Evolutionary conservation across 2,329 filamentous ascomycete genomes (phyloP).

Genomic region (Hymenoscyphus repandus): DNA sequence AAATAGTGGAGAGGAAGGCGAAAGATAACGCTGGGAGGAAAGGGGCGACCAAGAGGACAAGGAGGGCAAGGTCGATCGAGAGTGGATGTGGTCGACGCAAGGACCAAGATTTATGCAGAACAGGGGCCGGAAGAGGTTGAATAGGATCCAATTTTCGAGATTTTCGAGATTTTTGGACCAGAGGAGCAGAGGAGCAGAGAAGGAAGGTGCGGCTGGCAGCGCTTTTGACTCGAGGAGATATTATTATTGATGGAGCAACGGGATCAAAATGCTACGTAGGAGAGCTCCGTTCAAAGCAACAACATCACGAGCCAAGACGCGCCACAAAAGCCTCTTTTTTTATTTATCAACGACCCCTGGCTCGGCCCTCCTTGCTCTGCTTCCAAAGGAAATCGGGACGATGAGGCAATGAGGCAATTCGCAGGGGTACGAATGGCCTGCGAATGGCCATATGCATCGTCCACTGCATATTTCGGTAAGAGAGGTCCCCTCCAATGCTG

Average conservation of each 20-base stretch:
- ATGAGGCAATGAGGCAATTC: neutral
- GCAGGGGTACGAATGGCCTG: no score
- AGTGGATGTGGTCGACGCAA: neutral
- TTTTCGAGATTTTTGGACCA: no score
- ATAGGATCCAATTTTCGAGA: neutral
- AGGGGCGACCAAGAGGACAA: neutral
- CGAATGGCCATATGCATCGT: neutral
- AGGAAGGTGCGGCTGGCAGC: neutral
- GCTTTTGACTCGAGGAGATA: neutral
- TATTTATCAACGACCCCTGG: neutral
- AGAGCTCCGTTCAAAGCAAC: neutral
- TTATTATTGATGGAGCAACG: neutral
- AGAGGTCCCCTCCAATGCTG: neutral
- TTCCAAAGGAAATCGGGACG: neutral
- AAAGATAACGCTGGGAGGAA: neutral
- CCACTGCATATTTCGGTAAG: neutral
- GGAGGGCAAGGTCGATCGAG: neutral
- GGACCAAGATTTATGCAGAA: neutral
- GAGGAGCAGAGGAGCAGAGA: neutral
- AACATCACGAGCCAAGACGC: neutral
- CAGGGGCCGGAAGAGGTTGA: neutral
- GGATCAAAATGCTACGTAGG: neutral
- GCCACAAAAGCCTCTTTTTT: neutral
- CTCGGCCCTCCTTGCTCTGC: neutral
- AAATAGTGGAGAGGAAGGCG: constrained; percentile 3